A percentile compares a stretch with the other conserved stretches of the same genome.
Conservation (phyloP, 2,329 filamentous ascomycete species). For the Sarocladium strictum region DNA sequence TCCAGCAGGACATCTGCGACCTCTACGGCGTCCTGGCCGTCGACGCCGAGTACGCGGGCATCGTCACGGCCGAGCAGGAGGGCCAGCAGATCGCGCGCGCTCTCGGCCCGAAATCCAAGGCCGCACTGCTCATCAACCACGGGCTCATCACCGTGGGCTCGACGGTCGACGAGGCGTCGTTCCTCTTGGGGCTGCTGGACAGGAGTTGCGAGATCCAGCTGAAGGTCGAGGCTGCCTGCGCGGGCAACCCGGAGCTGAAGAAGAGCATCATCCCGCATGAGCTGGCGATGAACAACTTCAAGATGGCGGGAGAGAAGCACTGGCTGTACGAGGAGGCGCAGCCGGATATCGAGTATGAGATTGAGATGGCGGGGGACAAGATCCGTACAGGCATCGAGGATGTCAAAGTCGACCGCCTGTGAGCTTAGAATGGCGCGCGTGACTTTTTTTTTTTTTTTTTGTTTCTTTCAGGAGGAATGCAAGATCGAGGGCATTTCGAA, state of each 20-base stretch:
- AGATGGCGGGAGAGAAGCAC: slow-evolving; percentile 40
- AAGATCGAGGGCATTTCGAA: too few species aligned
- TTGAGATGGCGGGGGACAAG: slow-evolving; percentile 31
- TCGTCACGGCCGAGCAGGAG: slow-evolving; percentile 56
- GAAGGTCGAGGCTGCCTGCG: slow-evolving; percentile 57
- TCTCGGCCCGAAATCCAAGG: slow-evolving; percentile 52
- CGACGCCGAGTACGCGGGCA: slow-evolving; percentile 51
- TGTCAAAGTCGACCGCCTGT: slow-evolving; percentile 13
- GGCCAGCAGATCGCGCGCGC: slow-evolving; percentile 57
- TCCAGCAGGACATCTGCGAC: slow-evolving; percentile 61
- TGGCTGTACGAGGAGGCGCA: slow-evolving; percentile 40
- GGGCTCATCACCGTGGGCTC: slow-evolving; percentile 64
- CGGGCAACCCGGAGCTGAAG: slow-evolving; percentile 31
- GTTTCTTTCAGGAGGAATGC: too few species aligned
- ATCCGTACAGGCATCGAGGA: slow-evolving; percentile 20
- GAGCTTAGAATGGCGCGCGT: too few species aligned
- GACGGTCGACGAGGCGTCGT: slow-evolving; percentile 71
- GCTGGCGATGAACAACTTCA: slow-evolving; percentile 31
- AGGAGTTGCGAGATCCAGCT: slow-evolving; percentile 64
- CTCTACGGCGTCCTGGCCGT: slow-evolving; percentile 58
- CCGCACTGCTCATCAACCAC: slow-evolving; percentile 63
- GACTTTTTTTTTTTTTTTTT: too few species aligned
- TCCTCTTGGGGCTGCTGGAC: slow-evolving; percentile 63
- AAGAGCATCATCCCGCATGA: slow-evolving; percentile 36
- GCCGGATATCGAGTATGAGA: slow-evolving; percentile 39